Percentiles rank a stretch among this genome's conserved stretches.
These are phyloP conservation scores for Krasilnikovozyma curviuscula DNA, from an alignment of 768 basidiomycete genomes.

Conservation along the genomic window DNA sequence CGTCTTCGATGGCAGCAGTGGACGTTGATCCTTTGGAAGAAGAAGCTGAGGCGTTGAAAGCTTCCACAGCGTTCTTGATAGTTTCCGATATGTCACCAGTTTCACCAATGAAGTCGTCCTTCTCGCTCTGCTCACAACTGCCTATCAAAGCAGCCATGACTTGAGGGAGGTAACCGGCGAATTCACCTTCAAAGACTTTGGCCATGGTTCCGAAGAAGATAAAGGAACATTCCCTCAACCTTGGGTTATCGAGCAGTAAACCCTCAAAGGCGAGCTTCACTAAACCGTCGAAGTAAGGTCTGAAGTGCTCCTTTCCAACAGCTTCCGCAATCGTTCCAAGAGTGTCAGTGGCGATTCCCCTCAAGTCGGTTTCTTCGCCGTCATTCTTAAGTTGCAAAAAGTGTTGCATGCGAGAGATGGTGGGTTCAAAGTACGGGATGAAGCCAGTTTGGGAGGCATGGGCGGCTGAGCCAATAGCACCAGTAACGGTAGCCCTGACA, in stretches of 20 bases:
- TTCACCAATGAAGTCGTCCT: conserved; percentile 31
- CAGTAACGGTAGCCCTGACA: conserved; percentile 86
- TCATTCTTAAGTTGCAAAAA: conserved; percentile 65
- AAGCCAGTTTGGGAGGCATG: conserved; percentile 85
- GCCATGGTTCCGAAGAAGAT: conserved; percentile 98
- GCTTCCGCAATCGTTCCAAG: conserved; percentile 96
- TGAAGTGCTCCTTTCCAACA: conserved; percentile 80
- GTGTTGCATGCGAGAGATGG: conserved; percentile 68
- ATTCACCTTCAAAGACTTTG: conserved; percentile 87
- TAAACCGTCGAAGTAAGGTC: conserved; percentile 85
- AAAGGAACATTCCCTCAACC: conserved; percentile 87
- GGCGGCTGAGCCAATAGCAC: conserved; percentile 93
- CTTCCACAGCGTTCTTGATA: conserved; percentile 18
- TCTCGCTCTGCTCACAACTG: conserved; percentile 67
- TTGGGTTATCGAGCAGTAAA: conserved; percentile 55
- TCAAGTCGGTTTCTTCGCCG: conserved; percentile 81
- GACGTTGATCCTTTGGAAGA: conserved; percentile 9
- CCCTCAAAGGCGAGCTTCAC: conserved; percentile 91
- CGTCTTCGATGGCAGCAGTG: conserved; percentile 22
- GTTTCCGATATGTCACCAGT: conserved; percentile 6
- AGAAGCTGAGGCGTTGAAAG: conserved; percentile 47
- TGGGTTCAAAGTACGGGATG: conserved; percentile 79
- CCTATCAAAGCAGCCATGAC: conserved; percentile 69
- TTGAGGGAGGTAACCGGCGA: conserved; percentile 62
- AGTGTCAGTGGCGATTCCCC: conserved; percentile 97